phyloP scores from a whole-genome alignment of 495 filamentous ascomycete genomes.

The Glonium stellatum region DNA sequence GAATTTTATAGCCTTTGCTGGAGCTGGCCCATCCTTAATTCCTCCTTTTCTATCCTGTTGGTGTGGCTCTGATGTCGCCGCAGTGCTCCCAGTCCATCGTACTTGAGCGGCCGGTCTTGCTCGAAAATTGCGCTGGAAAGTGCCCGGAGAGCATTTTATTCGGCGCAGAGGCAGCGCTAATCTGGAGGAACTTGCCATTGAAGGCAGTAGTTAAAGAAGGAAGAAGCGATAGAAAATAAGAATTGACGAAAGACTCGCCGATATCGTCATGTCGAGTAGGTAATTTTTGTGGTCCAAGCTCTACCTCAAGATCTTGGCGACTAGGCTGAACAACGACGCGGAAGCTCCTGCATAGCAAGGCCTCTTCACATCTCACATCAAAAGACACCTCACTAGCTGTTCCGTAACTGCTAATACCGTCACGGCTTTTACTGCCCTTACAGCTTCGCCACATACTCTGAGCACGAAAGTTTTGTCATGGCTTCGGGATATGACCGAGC shows the following conservation, averaged over 20 bases:
- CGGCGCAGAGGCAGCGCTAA: constrained; percentile 22
- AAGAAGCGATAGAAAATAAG: not conserved
- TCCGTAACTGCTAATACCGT: not conserved
- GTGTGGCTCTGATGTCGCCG: constrained; percentile 40
- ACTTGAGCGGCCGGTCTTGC: constrained; percentile 16
- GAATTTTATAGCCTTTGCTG: constrained; percentile 55
- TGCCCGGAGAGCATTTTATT: constrained; percentile 4
- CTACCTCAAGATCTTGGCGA: not conserved
- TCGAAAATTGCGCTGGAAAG: constrained; percentile 1
- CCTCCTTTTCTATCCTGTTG: constrained; percentile 32
- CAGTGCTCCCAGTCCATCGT: constrained; percentile 26
- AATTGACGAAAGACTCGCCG: not conserved
- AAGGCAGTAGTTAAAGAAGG: not conserved
- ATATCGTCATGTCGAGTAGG: too few relatives aligned
- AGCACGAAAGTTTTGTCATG: constrained; percentile 24
- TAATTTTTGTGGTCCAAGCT: too few relatives aligned
- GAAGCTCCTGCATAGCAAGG: constrained; percentile 22
- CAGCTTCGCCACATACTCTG: constrained; percentile 1
- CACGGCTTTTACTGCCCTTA: not conserved
- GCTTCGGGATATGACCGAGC: constrained; percentile 40
- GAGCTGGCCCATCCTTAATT: constrained; percentile 29
- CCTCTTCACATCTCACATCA: constrained; percentile 14
- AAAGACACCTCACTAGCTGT: constrained; percentile 1
- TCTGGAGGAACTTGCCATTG: constrained; percentile 26
- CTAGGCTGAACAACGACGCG: constrained; percentile 25